Evolutionary conservation across 2,329 filamentous ascomycete genomes (phyloP).

Genomic region (Penicillium decumbens): DNA sequence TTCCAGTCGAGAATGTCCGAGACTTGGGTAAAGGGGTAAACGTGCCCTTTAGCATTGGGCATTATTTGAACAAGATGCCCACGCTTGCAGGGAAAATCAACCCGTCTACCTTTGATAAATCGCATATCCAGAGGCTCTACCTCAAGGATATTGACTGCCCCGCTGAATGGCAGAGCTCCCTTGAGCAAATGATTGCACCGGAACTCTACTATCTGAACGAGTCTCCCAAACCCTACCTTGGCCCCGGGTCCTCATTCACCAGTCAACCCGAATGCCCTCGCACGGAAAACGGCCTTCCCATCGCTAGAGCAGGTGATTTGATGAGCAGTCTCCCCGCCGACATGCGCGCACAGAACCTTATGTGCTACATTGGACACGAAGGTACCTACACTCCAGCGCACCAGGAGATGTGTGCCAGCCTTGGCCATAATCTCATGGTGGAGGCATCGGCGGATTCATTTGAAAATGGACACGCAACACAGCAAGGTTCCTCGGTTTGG

Average conservation of each 20-base stretch:
- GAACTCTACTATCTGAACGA: conserved; percentile 89
- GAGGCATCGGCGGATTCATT: conserved; percentile 66
- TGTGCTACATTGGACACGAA: conserved; percentile 98
- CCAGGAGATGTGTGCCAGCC: conserved; percentile 92
- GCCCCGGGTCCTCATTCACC: conserved; percentile 51
- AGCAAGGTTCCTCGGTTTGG: conserved; percentile 87
- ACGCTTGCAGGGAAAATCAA: conserved; percentile 79
- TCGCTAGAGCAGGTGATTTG: conserved; percentile 75
- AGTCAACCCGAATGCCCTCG: conserved; percentile 37
- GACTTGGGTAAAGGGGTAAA: conserved; percentile 70
- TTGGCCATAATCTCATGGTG: conserved; percentile 98
- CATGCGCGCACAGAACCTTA: conserved; percentile 92
- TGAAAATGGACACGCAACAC: conserved; percentile 65
- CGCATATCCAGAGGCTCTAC: conserved; percentile 79
- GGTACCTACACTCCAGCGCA: conserved; percentile 95
- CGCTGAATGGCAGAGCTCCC: conserved; percentile 72
- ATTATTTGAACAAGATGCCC: conserved; percentile 85
- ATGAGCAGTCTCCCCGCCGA: conserved; percentile 85
- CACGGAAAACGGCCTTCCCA: conserved; percentile 51
- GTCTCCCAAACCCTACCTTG: conserved; percentile 57
- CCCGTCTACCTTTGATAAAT: conserved; percentile 68
- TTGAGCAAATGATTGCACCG: conserved; percentile 72
- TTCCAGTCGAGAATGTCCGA: conserved; percentile 72
- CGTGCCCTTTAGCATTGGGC: conserved; percentile 78
- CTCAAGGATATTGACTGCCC: conserved; percentile 97